Base-by-base conservation (phyloP, 371 early-diverging fungal species). In the Entomophthora muscae region DNA sequence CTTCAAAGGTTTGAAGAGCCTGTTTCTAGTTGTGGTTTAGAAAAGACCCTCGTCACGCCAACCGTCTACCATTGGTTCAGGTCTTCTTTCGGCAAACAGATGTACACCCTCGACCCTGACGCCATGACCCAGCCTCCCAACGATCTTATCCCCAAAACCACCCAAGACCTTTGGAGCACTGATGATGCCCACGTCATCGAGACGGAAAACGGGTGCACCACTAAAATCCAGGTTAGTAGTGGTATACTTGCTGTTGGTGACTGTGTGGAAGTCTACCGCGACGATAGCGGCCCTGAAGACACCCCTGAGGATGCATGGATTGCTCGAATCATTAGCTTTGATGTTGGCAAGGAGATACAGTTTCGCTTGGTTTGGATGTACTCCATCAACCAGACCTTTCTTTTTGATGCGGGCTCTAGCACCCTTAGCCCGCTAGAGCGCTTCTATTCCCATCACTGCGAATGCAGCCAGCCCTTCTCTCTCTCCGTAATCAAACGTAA, bases 321-420 rank as follows among this genome's bases (percentile, higher is more conserved):
- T 27, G 54, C 56, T 13, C 27, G 24, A 24, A 31, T 63, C 23
- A 57, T n/a, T 21, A 33, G 42, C 30, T 13, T n/a, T 27, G 28
- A 53, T 7, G n/a, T 23, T 7, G 22, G 29, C 29, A 57, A 61
- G 13, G 26, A 32, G 21, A 58, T 58, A 22, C 31, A 31, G 31
- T 61, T 67, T 62, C 30, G 42, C 51, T 42, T 64, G 10, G 56
- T 67, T 7, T 67, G 67, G 67, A n/a, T 67, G 12, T 67, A 67
- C 32, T 32, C 54, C 28, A n/a, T 61, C 12, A 13, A 26, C 10
- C 65, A 67, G 12, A 67, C 67, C 2, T 22, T 67, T 17, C 27
- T 67, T 10, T n/a, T 24, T 2, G 56, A 67, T 52, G n/a, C 65
- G 21, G 55, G 60, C 24, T 60, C 61, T 32, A n/a, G 17, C 1